Conservation (phyloP, 495 filamentous ascomycete genomes). For the Hypoxylon fuscum region DNA sequence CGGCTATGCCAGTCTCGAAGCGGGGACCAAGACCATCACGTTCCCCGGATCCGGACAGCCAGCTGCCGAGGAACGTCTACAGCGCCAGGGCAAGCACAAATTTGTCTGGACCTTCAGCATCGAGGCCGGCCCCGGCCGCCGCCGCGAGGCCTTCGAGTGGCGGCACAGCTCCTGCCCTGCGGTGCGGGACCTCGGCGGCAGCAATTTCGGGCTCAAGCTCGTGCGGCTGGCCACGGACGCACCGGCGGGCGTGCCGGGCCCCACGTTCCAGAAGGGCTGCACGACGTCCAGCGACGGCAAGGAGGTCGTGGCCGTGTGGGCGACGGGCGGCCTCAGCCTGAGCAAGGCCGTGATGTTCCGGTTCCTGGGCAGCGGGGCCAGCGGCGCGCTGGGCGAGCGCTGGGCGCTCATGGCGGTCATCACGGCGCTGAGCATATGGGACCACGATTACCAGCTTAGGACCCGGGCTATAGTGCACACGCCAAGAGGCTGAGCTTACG, state of each 20-base stretch:
- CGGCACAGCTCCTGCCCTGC: no score
- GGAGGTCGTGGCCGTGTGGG: slow-evolving; percentile 45
- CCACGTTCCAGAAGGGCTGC: no score
- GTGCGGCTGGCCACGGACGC: slow-evolving; percentile 29
- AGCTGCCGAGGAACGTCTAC: no score
- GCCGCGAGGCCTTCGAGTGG: no score
- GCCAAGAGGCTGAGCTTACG: neutral
- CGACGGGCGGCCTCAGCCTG: slow-evolving; percentile 13
- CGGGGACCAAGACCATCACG: slow-evolving; percentile 22
- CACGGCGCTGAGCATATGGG: slow-evolving; percentile 41
- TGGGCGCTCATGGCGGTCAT: slow-evolving; percentile 47
- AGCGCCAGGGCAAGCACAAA: no score
- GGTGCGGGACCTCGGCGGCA: no score
- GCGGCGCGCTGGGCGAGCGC: slow-evolving; percentile 41
- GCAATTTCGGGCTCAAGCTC: slow-evolving; percentile 23
- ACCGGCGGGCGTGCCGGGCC: slow-evolving; percentile 2
- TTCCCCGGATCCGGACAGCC: no score
- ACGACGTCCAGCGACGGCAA: slow-evolving; percentile 27
- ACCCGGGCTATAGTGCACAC: neutral
- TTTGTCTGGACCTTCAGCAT: no score
- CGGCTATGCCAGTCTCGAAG: neutral
- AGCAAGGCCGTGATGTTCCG: slow-evolving; percentile 36
- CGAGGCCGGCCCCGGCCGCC: no score
- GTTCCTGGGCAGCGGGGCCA: slow-evolving; percentile 41
- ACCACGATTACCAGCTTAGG: slow-evolving; percentile 15